Evolutionary conservation across 257 asterid species (phyloP).

Genomic region (Plectranthus barbatus): DNA sequence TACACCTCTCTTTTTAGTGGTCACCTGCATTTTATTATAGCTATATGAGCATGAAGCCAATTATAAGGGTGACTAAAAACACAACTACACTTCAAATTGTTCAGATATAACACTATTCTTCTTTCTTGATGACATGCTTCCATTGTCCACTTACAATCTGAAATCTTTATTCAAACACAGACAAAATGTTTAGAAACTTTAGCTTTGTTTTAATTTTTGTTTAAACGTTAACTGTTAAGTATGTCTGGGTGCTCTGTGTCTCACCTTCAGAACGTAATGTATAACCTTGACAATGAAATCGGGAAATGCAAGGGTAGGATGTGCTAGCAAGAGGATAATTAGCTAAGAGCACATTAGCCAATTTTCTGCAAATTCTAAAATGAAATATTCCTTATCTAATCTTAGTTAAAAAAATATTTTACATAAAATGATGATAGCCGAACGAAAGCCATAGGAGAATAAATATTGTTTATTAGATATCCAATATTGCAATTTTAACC

Average conservation of each 20-base stretch:
- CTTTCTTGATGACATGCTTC: too few species aligned
- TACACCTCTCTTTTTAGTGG: conserved; percentile 66
- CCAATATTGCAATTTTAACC: background rate
- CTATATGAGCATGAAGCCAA: background rate
- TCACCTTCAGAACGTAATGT: background rate
- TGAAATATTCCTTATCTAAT: background rate
- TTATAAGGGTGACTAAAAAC: background rate
- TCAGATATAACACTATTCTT: too few species aligned
- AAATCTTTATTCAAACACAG: background rate
- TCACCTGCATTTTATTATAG: conserved; percentile 57
- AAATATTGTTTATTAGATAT: background rate
- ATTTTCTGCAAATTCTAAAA: background rate
- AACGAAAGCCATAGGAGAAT: too few species aligned
- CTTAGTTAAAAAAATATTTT: background rate
- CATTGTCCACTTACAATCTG: too few species aligned
- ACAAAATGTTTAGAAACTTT: background rate
- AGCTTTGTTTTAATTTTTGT: background rate
- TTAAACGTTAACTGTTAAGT: background rate
- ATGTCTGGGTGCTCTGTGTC: background rate
- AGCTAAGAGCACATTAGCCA: too few species aligned
- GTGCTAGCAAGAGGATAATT: background rate
- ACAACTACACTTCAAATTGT: too few species aligned
- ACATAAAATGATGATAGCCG: background rate
- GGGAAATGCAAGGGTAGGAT: background rate
- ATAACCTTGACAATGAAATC: background rate